Evolutionary conservation across 352 stramenopile genomes (phyloP).

Genomic region (Globisporangium alternatum): DNA sequence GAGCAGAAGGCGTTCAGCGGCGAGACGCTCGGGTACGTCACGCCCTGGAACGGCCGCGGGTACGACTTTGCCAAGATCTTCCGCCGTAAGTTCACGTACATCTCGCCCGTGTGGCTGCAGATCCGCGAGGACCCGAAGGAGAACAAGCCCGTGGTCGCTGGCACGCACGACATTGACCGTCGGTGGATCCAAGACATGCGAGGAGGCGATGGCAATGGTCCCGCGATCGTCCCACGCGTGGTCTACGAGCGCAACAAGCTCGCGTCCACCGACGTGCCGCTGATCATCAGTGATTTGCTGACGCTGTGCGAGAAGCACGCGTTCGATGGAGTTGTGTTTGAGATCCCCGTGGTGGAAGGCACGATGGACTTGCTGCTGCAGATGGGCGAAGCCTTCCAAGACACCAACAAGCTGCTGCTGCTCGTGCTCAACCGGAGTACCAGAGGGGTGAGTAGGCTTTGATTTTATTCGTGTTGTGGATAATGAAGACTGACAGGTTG

Average conservation of each 20-base stretch:
- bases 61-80: slow-evolving; percentile 73
- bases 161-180: slow-evolving; percentile 64
- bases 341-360: slow-evolving; percentile 60
- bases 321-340: slow-evolving; percentile 77
- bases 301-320: slow-evolving; percentile 31
- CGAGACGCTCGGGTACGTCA: slow-evolving; percentile 76
- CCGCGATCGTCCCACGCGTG: slow-evolving; percentile 67
- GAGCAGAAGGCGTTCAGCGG: slow-evolving; percentile 35
- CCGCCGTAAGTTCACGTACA: slow-evolving; percentile 72
- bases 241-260: slow-evolving; percentile 78
- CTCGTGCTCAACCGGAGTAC: slow-evolving; percentile 60
- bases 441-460: slow-evolving; percentile 31
- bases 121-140: slow-evolving; percentile 46
- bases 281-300: slow-evolving; percentile 56
- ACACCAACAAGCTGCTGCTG: slow-evolving; percentile 53
- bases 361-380: slow-evolving; percentile 63
- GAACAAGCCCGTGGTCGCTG: slow-evolving; percentile 56
- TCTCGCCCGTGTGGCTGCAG: slow-evolving; percentile 82
- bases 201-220: slow-evolving; percentile 20
- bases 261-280: slow-evolving; percentile 38
- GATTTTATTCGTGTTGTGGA: not conserved
- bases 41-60: slow-evolving; percentile 76
- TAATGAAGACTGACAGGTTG: not conserved
- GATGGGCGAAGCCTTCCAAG: slow-evolving; percentile 47
- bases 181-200: slow-evolving; percentile 56